Evolutionary conservation across 805 yeast genomes (phyloP), one percentile per base, ranked within the genome.

Genomic region (Candida suzukii): DNA sequence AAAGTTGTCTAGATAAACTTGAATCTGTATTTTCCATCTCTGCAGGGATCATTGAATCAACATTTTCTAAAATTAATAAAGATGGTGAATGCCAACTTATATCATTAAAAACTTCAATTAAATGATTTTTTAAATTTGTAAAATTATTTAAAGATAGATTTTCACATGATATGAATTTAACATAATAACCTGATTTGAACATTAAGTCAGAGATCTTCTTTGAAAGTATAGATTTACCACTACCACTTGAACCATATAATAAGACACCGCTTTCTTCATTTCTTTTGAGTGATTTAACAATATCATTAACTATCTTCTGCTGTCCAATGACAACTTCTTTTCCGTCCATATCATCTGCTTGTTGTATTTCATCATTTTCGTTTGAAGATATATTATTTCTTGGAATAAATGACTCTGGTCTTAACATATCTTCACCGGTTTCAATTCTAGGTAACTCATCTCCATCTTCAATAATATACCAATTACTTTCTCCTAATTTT

Each of bases 21-120:
- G 85, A 68, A 51, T 83, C 91, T 0, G 73, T 67, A 39, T 65
- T 62, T 38, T 76, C 74, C 21, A 66, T 63, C 48, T 82, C 90
- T 2, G 82, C 82, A 0, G 88, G 77, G 32, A 88, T 69, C 13
- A 90, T 52, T 44, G 75, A 71, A 49, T 90, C 95, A 14, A 88
- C 57, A 47, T 88, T 88, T 49, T 91, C 98, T 18, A 91, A 57
- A 1, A 90, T 63, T 2, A 91, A 54, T 2, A 88, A 62, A 1
- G 90, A 68, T 0, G 97, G 96, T 14, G 83, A 70, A 54, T 79
- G 74, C 95, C 96, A 88, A 17, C 50, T 43, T 5, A 58, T 40
- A 25, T 63, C 58, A n/a, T 47, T 42, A 76, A 74, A 41, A 76
- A 77, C 43, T 61, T 72, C 48, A 61, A 72, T 53, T 71, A 57